phyloP scores from a whole-genome alignment of 2,329 filamentous ascomycete species.

The Fusarium oxysporum region DNA sequence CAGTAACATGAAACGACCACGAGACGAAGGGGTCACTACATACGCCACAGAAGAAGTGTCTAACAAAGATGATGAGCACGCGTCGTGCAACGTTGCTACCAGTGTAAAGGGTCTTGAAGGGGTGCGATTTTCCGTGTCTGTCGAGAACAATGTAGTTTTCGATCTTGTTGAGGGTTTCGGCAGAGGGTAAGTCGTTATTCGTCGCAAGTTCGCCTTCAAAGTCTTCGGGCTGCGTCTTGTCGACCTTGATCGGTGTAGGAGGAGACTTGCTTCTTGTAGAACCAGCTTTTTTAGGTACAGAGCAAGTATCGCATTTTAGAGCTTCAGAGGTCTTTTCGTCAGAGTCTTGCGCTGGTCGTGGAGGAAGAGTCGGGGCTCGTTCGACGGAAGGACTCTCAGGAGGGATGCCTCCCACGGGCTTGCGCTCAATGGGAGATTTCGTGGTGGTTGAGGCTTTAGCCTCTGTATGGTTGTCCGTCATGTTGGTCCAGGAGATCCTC shows the following conservation, averaged over 20 bases:
- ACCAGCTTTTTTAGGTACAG: slow-evolving; percentile 33
- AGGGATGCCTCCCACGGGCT: slow-evolving; percentile 14
- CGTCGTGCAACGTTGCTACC: slow-evolving; percentile 65
- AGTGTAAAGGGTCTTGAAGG: slow-evolving; percentile 73
- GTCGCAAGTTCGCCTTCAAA: slow-evolving; percentile 68
- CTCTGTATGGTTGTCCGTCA: slow-evolving; percentile 33
- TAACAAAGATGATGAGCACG: slow-evolving; percentile 78
- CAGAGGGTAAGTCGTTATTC: slow-evolving; percentile 65
- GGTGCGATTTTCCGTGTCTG: slow-evolving; percentile 66
- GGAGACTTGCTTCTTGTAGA: slow-evolving; percentile 35
- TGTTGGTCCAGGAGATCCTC: not conserved
- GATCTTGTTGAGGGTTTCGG: slow-evolving; percentile 61
- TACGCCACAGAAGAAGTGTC: slow-evolving; percentile 86
- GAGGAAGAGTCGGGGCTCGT: slow-evolving; percentile 25
- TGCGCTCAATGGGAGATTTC: slow-evolving; percentile 24
- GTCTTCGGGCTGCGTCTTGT: slow-evolving; percentile 59
- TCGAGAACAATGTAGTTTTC: slow-evolving; percentile 71
- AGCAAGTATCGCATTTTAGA: slow-evolving; percentile 14
- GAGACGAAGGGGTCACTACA: slow-evolving; percentile 48
- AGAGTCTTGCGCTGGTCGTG: slow-evolving; percentile 8
- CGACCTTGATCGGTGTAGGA: slow-evolving; percentile 49
- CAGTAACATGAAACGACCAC: slow-evolving; percentile 23
- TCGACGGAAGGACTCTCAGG: slow-evolving; percentile 13
- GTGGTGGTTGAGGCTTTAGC: not conserved
- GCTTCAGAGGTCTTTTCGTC: slow-evolving; percentile 21